Conservation (phyloP, 768 basidiomycete species). For the Rhodocollybia butyracea region DNA sequence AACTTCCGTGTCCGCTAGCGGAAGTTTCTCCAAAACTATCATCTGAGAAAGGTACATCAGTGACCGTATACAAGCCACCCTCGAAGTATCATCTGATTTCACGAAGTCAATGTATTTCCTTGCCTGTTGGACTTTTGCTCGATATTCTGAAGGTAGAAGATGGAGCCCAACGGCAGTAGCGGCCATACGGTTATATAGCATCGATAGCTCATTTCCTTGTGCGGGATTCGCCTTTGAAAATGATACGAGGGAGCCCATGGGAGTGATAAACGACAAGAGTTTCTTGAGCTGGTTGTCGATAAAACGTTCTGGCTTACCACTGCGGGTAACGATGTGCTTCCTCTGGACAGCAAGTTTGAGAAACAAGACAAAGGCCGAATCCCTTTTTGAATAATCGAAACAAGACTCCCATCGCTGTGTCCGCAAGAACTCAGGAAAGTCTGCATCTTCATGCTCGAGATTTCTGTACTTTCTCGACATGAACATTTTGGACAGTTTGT, state of each 20-base stretch:
- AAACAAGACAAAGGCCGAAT: slow-evolving; percentile 77
- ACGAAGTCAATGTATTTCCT: slow-evolving; percentile 65
- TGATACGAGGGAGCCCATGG: slow-evolving; percentile 60
- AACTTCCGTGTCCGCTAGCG: slow-evolving; percentile 40
- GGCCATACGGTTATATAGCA: slow-evolving; percentile 79
- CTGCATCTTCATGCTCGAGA: slow-evolving; percentile 54
- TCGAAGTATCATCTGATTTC: slow-evolving; percentile 59
- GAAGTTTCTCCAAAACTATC: slow-evolving; percentile 48
- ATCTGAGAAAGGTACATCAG: slow-evolving; percentile 68
- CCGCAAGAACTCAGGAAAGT: slow-evolving; percentile 72
- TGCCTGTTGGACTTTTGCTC: slow-evolving; percentile 59
- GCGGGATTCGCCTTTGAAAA: slow-evolving; percentile 57
- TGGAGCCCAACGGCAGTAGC: slow-evolving; percentile 68
- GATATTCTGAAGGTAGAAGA: slow-evolving; percentile 50
- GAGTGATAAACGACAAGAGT: slow-evolving; percentile 60
- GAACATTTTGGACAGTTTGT: slow-evolving; percentile 68
- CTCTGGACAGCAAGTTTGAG: slow-evolving; percentile 77
- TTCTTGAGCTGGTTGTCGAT: slow-evolving; percentile 21
- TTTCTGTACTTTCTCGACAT: slow-evolving; percentile 73
- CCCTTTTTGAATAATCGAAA: slow-evolving; percentile 44
- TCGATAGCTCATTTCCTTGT: slow-evolving; percentile 54
- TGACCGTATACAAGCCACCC: slow-evolving; percentile 72
- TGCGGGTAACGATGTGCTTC: slow-evolving; percentile 35
- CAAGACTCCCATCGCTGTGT: slow-evolving; percentile 52
- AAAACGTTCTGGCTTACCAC: no score